These are phyloP conservation scores for Mucor lusitanicus DNA, from an alignment of 371 early-diverging fungal species.

Conservation along the genomic window DNA sequence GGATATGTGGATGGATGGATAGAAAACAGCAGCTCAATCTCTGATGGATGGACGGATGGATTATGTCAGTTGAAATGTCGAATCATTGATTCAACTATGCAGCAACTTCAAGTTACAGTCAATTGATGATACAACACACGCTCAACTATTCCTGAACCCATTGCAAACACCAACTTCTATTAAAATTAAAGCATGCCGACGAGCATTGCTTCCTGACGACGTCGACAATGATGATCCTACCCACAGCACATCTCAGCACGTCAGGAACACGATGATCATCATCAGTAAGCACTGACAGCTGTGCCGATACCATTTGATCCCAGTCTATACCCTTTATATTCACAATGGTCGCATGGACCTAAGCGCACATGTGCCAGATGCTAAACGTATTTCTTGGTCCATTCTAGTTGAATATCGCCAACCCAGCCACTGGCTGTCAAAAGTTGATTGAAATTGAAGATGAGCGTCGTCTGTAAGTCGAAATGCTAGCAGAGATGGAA, in stretches of 20 bases:
- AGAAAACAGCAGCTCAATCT: background rate
- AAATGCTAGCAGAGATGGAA: background rate
- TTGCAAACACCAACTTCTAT: too few species aligned
- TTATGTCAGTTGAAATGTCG: background rate
- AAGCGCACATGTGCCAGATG: background rate
- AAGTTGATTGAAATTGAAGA: conserved; percentile 96
- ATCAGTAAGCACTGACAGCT: background rate
- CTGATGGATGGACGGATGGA: background rate
- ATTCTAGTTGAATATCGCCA: conserved; percentile 79
- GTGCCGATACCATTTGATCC: background rate
- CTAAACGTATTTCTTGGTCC: conserved; percentile 26
- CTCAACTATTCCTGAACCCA: background rate
- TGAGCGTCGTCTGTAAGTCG: conserved; percentile 86
- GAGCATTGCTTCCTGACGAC: background rate
- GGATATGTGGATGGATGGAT: conserved; percentile 3
- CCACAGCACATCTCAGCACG: background rate
- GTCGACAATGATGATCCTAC: background rate
- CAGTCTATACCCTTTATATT: background rate
- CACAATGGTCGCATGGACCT: background rate
- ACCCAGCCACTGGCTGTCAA: conserved; percentile 97
- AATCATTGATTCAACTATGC: background rate
- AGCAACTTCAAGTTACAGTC: background rate
- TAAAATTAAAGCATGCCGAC: too few species aligned
- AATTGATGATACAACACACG: background rate
- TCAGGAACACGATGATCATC: background rate